Evolutionary conservation across 2,329 filamentous ascomycete species (phyloP).

Genomic region (Penicillium sp.): DNA sequence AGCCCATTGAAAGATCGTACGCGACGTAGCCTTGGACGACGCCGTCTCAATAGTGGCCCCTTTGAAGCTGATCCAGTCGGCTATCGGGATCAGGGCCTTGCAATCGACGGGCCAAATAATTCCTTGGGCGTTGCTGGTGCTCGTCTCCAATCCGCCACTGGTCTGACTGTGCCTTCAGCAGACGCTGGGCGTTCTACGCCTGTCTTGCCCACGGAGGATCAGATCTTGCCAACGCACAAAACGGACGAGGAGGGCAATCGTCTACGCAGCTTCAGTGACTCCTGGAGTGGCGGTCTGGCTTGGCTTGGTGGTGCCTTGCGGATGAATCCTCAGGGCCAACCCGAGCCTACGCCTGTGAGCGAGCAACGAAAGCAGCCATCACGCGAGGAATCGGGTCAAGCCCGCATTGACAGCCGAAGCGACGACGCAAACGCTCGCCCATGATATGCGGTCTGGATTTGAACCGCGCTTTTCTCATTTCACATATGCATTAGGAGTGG

Average conservation of each 20-base stretch:
- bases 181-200: conserved; percentile 21
- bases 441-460: conserved; percentile 2
- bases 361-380: not conserved
- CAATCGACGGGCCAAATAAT: conserved; percentile 15
- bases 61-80: conserved; percentile 18
- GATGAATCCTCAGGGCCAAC: conserved; percentile 6
- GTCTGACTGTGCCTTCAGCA: conserved; percentile 13
- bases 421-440: conserved; percentile 6
- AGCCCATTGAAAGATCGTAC: conserved; percentile 31
- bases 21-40: conserved; percentile 21
- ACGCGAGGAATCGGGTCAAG: conserved; percentile 6
- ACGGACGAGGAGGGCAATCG: conserved; percentile 19
- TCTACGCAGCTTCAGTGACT: conserved; percentile 35
- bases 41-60: conserved; percentile 25
- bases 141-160: conserved; percentile 25
- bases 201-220: conserved; percentile 14
- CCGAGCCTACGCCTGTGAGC: conserved; percentile 5
- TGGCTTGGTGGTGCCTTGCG: conserved; percentile 33
- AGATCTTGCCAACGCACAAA: conserved; percentile 5
- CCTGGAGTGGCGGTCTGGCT: conserved; percentile 30
- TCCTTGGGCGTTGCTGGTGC: conserved; percentile 20
- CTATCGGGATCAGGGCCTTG: conserved; percentile 15
- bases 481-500: conserved; percentile 16
- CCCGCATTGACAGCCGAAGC: not conserved
- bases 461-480: not conserved